Base-by-base conservation (phyloP, 371 early-diverging fungal species). In the Rhizopus stolonifer region DNA sequence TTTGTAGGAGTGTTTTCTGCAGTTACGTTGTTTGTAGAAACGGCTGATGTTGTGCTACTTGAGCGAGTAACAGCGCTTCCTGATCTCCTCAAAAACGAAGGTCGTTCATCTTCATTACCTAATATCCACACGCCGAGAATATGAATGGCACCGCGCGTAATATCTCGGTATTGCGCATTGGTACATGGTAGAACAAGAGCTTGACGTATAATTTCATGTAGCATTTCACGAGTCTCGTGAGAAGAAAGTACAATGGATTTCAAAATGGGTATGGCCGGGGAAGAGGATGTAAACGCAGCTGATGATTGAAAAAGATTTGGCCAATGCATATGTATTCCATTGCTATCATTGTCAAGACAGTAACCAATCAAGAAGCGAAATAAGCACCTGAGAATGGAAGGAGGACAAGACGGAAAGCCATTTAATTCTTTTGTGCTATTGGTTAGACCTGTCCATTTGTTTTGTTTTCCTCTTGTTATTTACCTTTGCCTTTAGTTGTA, bases 141-240 rank as follows among this genome's bases (percentile, higher is more conserved):
- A 61, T 83, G 86, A 22, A 88, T 70, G 0, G 86, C 85, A 3
- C 85, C 83, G 4, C 88, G 76, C 1, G 78, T 81, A 31, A 86
- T 83, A 22, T 89, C 88, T 54, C 81, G 72, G 54, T 83, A 80
- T 18, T 75, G 63, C 9, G 74, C 57, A 44, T 79, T 76, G 2
- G 68, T 64, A 44, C 67, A 61, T 50, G 90, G 89, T 17, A 89
- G 52, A 23, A 83, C 56, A 9, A 91, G 58, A 2, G 84, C 72
- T 52, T 91, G 92, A 23, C 88, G 72, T 4, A 91, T 54, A 40
- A 88, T 72, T 60, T 93, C 93, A 60, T 90, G 89, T 15, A 89
- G 72, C 54, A 88, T 79, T 56, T 89, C 89, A 4, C 90, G 70
- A 19, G 84, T 88, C 54, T 79, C 81, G 19, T 83, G 79, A 0